Base-by-base conservation (phyloP, 352 stramenopile species). In the Phytophthora parvispora region DNA sequence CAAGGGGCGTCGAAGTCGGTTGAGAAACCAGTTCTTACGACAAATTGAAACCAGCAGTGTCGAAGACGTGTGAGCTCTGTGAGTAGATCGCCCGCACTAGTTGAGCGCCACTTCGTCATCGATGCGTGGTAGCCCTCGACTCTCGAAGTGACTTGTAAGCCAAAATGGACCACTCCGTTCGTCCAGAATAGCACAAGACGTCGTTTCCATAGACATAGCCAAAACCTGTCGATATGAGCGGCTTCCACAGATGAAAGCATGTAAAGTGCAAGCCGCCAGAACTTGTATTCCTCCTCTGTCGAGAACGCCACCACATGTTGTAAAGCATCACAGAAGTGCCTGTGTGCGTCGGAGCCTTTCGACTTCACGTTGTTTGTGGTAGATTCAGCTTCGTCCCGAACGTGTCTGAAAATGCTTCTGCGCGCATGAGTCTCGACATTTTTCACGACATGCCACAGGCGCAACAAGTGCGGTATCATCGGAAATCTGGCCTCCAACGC, bases 101-200 rank as follows among this genome's bases (percentile, higher is more conserved):
- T 20, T 1, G 45, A 61, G 1, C 15, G 49, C 60, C 60, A 75
- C 0, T 20, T 0, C 52, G 75, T 71, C 24, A 75, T 9, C 2
- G 45, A 13, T 2, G 66, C 12, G 24, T 75, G 71, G 42, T 68
- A 75, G 1, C 61, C 71, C 20, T 75, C 71, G 1, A 75, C 62
- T 9, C 66, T 45, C 4, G 52, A 75, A 1, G 57, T 75, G 1
- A 66, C 57, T 2, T 75, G 58, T 3, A 73, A 29, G 0, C 62
- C 66, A 38, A 70, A 75, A 34, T 69, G 57, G 0, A 59, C 2
- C 0, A 73, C 34, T 2, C 29, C 16, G 13, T 67, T 49, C 0
- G 66, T 72, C 53, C 58, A 79, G 25, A 32, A 72, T 3, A 31
- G 61, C 1, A 75, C 71, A 22, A 70, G 64, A 29, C 57, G 38